These are phyloP conservation scores for Endocalyx cinctus DNA, from an alignment of 2,329 filamentous ascomycete genomes.

Conservation along the genomic window DNA sequence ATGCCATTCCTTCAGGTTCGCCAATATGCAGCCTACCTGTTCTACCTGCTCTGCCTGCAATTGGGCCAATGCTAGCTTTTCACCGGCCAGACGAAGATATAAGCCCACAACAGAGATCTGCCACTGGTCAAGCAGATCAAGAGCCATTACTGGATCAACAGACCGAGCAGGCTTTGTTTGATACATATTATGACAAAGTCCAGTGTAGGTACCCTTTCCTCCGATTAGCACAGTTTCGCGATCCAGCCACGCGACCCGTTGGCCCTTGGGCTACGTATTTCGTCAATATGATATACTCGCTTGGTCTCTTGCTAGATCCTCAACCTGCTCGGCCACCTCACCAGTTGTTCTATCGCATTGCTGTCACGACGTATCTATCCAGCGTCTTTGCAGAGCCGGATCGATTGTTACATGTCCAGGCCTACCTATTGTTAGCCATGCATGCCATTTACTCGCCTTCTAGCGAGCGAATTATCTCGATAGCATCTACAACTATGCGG, in stretches of 20 bases:
- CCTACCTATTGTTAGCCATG: slow-evolving; percentile 19
- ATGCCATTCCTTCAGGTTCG: not conserved
- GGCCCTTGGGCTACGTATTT: slow-evolving; percentile 22
- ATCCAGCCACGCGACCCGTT: slow-evolving; percentile 1
- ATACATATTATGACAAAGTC: slow-evolving; percentile 20
- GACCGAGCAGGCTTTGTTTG: slow-evolving; percentile 16
- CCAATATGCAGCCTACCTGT: not conserved
- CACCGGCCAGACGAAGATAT: no score
- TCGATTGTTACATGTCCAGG: slow-evolving; percentile 20
- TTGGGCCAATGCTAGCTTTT: no score
- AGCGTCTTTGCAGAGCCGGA: slow-evolving; percentile 15
- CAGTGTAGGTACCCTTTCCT: slow-evolving; percentile 24
- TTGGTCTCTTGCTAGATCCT: slow-evolving; percentile 15
- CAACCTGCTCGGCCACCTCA: slow-evolving; percentile 9
- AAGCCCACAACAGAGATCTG: no score
- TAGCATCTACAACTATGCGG: slow-evolving; percentile 21
- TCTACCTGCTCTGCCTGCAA: no score
- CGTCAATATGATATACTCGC: slow-evolving; percentile 21
- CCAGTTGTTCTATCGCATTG: slow-evolving; percentile 18
- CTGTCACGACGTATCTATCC: slow-evolving; percentile 9
- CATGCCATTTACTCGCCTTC: slow-evolving; percentile 24
- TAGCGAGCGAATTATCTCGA: slow-evolving; percentile 21
- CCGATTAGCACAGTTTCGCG: slow-evolving; percentile 12
- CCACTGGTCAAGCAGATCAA: not conserved
- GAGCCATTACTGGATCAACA: slow-evolving; percentile 1